Evolutionary conservation across 352 stramenopile species (phyloP).

Genomic region (Phytophthora citricola): DNA sequence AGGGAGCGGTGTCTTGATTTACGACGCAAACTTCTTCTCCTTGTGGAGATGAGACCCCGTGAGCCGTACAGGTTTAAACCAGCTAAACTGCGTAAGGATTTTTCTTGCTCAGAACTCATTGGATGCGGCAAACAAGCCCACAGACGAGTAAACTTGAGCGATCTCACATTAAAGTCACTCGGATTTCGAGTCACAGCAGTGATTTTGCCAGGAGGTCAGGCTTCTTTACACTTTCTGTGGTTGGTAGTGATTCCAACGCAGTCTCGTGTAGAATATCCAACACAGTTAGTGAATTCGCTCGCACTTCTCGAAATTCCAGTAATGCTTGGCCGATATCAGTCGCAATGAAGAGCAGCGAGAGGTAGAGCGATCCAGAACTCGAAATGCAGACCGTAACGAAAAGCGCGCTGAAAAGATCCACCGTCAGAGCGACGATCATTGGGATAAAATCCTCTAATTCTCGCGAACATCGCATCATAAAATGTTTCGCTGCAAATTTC

Average conservation of each 20-base stretch:
- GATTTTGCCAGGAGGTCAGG: constrained; percentile 2
- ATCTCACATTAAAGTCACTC: constrained; percentile 1
- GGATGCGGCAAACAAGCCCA: constrained; percentile 25
- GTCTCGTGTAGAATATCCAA: constrained; percentile 10
- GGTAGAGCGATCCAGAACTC: constrained; percentile 12
- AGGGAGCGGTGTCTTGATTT: constrained; percentile 2
- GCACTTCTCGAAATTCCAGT: constrained; percentile 28
- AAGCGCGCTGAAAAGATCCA: constrained; percentile 31
- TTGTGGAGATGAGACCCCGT: not conserved
- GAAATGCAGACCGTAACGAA: constrained; percentile 36
- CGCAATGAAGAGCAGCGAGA: constrained; percentile 20
- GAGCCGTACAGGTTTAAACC: not conserved
- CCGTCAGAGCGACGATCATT: constrained; percentile 16
- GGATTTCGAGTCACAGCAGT: constrained; percentile 9
- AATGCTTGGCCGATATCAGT: constrained; percentile 13
- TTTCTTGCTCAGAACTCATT: constrained; percentile 3
- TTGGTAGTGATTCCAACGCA: not conserved
- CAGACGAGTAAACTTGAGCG: constrained; percentile 3
- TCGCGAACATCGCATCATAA: constrained; percentile 13
- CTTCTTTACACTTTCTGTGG: not conserved
- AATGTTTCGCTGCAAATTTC: constrained; percentile 30
- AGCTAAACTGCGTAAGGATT: constrained; percentile 2
- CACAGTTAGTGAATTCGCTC: constrained; percentile 5
- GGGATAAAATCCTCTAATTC: constrained; percentile 29
- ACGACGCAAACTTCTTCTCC: constrained; percentile 5